Evolutionary conservation across 1,284 basidiomycete species (phyloP), one percentile per base, ranked within the genome.

Genomic region (Heterobasidion occidentale): DNA sequence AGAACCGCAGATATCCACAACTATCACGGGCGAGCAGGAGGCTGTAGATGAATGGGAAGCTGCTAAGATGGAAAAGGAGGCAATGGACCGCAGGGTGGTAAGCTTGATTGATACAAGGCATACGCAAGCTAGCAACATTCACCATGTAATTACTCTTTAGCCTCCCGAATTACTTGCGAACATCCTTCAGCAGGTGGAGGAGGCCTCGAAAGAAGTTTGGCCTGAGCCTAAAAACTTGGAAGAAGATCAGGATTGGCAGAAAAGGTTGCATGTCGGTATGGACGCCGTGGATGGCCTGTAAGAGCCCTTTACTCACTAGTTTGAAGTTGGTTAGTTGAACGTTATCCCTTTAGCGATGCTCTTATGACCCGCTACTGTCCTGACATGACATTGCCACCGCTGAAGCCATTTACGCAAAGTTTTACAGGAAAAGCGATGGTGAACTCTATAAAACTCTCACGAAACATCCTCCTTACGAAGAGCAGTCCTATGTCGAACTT

Each of bases 401-500:
- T 71, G 17, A 67, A 74, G 9, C 72, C 75, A 7, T 87, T 88
- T 61, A 60, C 74, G 0, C 77, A 77, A 56, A 81, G 84, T 2
- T 75, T 77, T 45, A 77, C 74, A 9, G 75, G 77, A 11, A 87
- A 82, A 62, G 73, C 79, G 50, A 75, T 83, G 71, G 72, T 76
- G 3, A 79, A 82, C 7, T 74, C 83, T 9, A 68, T 90, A 15
- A 81, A 79, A 51, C 67, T 84, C 51, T 86, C 86, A 0, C 79
- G 83, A 58, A 79, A 86, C 61, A 66, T 77, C 44, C 67, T 77
- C 2, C 64, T 80, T 33, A 75, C 81, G 6, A 76, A 75, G 20
- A 67, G 64, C 44, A 86, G 87, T 61, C 88, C 88, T 2, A 76
- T 89, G 68, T 75, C 83, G 9, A 74, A 80, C 56, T 82, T 86